Conservation (phyloP, 192 early-diverging fungal species). For the Rhizophagus clarus region DNA sequence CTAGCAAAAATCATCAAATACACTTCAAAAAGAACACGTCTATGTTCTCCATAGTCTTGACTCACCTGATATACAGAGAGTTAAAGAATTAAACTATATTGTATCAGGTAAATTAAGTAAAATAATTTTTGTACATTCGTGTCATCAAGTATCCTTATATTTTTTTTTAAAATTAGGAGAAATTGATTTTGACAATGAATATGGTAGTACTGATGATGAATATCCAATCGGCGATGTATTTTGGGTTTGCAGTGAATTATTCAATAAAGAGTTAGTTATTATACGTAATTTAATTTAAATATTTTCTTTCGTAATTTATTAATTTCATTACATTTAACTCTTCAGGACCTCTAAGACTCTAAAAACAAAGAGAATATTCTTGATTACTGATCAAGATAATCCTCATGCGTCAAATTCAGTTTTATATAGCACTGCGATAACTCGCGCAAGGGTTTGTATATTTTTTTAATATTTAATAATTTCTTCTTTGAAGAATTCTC, state of each 20-base stretch:
- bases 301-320: background rate
- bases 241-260: conserved; percentile 41
- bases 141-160: background rate
- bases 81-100: conserved; percentile 60
- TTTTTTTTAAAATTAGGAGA: background rate
- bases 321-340: background rate
- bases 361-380: conserved; percentile 65
- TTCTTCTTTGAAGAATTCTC: background rate
- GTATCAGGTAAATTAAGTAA: conserved; percentile 48
- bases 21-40: conserved; percentile 58
- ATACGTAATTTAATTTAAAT: background rate
- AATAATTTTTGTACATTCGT: conserved; percentile 34
- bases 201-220: conserved; percentile 50
- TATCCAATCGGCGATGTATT: conserved; percentile 66
- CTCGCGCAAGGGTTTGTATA: conserved; percentile 51
- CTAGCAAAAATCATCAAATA: conserved; percentile 51
- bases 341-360: conserved; percentile 40
- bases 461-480: background rate
- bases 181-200: conserved; percentile 47
- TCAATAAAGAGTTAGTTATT: conserved; percentile 1
- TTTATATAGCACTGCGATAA: conserved; percentile 54
- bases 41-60: conserved; percentile 66
- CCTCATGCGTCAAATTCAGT: conserved; percentile 55
- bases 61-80: conserved; percentile 57
- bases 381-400: conserved; percentile 72